Base-by-base conservation (phyloP, 192 early-diverging fungal species). In the Spinellus fusiger region DNA sequence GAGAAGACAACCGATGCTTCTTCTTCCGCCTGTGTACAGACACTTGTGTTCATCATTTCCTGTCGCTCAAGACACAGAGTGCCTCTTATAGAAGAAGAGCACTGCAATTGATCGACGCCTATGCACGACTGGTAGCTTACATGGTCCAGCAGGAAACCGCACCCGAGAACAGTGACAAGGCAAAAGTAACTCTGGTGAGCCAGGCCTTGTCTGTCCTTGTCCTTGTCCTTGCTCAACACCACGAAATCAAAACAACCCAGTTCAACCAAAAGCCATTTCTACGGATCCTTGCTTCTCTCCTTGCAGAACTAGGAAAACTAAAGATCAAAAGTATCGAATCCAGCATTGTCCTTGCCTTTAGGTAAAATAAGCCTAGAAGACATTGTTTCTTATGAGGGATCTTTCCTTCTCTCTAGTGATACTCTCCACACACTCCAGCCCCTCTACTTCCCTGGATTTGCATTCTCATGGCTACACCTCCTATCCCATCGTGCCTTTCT, bases 181-280 rank as follows among this genome's bases (percentile, higher is more conserved):
- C 81, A 13, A 77, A 83, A 44, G 75, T 91, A 7, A 82, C 82
- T 35, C 79, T 90, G 34, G 73, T 86, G 28, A 87, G 85, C 5
- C 93, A 91, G 70, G 84, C 90, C 58, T 64, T 98, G 54, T 90
- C 91, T 34, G 89, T 93, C 56, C 83, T 94, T 52, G 86, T 89
- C 15, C 74, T 98, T 22, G 84, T 89, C 3, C 61, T 93, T 26
- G 91, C 91, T 0, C 86, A 95, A 54, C 73, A 82, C 5, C 96
- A 99, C 66, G 89, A 92, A 68, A 80, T 79, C 33, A 76, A 77
- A 22, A 79, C 82, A 3, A 75, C 79, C 25, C 71, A 84, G 29
- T 97, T 97, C 77, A 86, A 90, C 71, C 96, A 97, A 70, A 80
- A 88, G 56, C 91, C 93, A 1, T 94, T 92, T 74, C 89, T 94